Evolutionary conservation across 768 basidiomycete genomes (phyloP), one percentile per base, ranked within the genome.

Genomic region (Auricularia sp.): DNA sequence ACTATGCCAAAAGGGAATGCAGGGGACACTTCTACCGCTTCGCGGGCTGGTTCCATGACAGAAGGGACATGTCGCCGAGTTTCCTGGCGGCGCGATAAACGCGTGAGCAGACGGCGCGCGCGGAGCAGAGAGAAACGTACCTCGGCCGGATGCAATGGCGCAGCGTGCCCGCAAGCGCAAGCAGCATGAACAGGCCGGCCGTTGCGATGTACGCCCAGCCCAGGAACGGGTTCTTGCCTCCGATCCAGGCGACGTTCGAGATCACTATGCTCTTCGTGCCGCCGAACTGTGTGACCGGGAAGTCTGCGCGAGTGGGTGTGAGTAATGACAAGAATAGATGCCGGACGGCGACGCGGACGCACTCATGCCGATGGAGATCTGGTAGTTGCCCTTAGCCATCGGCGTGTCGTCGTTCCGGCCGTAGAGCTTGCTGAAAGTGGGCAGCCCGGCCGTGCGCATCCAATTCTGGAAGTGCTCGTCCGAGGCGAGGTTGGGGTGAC

Each of bases 381-480:
- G 77, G 73, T 98, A 98, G 36, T 75, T 79, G 7, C 94, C 97
- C 63, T 84, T 80, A 21, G 70, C 69, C 80, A 99, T 84, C 29
- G 75, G 78, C 61, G 88, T 81, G 35, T 84, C 74, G 70, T 98
- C 95, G 72, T 98, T 98, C 67, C 96, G 81, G 16, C 89, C 94
- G 71, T 90, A 98, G 23, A 99, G 78, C 77, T 99, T 98, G 36
- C 93, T 87, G 75, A 99, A 99, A 5, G 96, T 98, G 8, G 97
- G 97, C 59, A 98, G 75, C 12, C 96, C 97, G 0, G 97, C 93
- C 2, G 95, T 97, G 65, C 96, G 85, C 97, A 99, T 99, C 97
- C 97, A 99, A 72, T 96, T 95, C 76, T 98, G 96, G 80, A 99
- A 98, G 70, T 91, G 94, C 74, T 98, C 91, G 71, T 98, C 87